phyloP scores from a whole-genome alignment of 768 basidiomycete species.

The Hysterangium stoloniferum region DNA sequence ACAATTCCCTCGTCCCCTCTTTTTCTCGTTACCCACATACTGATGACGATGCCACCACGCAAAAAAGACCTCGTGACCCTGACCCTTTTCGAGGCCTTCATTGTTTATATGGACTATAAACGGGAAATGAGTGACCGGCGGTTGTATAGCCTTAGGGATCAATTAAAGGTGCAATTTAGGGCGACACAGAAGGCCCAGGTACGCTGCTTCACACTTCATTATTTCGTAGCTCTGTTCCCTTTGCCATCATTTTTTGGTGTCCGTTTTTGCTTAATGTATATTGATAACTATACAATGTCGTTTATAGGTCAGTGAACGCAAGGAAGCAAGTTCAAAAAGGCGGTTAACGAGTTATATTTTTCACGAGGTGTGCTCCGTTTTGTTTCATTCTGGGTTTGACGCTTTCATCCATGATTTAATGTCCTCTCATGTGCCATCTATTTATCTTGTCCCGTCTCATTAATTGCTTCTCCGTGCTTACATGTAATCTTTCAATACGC shows the following conservation, averaged over 20 bases:
- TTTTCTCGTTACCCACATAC: constrained; percentile 9
- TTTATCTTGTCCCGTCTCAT: neutral
- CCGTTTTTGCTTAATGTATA: too few species aligned
- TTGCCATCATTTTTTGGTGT: too few species aligned
- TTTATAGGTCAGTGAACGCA: constrained; percentile 68
- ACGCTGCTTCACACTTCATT: too few species aligned
- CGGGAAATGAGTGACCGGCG: constrained; percentile 59
- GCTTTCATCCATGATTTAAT: too few species aligned
- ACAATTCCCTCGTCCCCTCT: neutral
- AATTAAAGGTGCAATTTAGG: constrained; percentile 66
- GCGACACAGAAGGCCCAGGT: constrained; percentile 54
- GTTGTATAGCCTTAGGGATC: constrained; percentile 60
- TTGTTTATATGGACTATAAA: constrained; percentile 70
- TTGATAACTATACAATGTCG: too few species aligned
- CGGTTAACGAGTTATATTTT: constrained; percentile 44
- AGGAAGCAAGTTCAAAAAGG: constrained; percentile 32
- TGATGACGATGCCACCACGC: too few species aligned
- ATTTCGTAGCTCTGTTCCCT: too few species aligned
- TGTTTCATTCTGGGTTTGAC: too few species aligned
- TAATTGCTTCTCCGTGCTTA: neutral
- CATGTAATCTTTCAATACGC: constrained; percentile 5
- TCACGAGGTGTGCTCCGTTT: constrained; percentile 25
- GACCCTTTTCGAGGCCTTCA: constrained; percentile 63
- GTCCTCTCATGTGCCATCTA: too few species aligned
- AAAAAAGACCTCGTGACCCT: neutral